Percentiles rank a stretch among this genome's conserved stretches.
Evolutionary conservation across 2,329 filamentous ascomycete species (phyloP).

Genomic region (Penicillium olsonii): DNA sequence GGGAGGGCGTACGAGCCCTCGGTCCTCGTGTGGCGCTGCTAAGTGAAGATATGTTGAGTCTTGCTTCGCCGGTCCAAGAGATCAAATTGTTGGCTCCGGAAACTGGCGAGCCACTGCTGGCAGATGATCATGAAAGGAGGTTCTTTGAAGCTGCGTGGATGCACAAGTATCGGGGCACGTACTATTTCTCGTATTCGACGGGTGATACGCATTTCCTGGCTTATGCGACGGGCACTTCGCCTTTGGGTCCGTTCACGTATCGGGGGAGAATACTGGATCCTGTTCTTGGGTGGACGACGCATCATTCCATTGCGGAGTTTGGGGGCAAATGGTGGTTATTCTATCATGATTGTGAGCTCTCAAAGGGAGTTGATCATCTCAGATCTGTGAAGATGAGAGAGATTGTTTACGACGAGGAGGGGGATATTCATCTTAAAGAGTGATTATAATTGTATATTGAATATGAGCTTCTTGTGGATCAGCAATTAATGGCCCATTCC

Average conservation of each 20-base stretch:
- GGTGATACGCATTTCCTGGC: slow-evolving; percentile 75
- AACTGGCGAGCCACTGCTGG: slow-evolving; percentile 59
- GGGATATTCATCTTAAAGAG: slow-evolving; percentile 54
- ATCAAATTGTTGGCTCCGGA: slow-evolving; percentile 64
- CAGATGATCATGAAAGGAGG: slow-evolving; percentile 70
- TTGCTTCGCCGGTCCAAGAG: slow-evolving; percentile 59
- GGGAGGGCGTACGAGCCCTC: slow-evolving; percentile 59
- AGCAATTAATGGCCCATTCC: slow-evolving; percentile 30
- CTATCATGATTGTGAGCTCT: slow-evolving; percentile 72
- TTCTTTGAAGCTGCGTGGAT: slow-evolving; percentile 84
- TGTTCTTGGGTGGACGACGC: slow-evolving; percentile 78
- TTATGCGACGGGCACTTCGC: slow-evolving; percentile 66
- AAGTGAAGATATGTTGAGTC: slow-evolving; percentile 64
- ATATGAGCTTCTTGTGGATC: not conserved
- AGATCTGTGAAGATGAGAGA: slow-evolving; percentile 73
- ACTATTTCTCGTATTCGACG: slow-evolving; percentile 78
- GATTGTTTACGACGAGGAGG: slow-evolving; percentile 69
- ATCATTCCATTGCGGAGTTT: slow-evolving; percentile 77
- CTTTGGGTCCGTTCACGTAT: slow-evolving; percentile 73
- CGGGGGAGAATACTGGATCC: slow-evolving; percentile 71
- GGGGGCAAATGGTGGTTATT: slow-evolving; percentile 72
- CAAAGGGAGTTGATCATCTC: slow-evolving; percentile 69
- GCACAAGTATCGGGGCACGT: slow-evolving; percentile 69
- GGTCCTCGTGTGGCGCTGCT: slow-evolving; percentile 68
- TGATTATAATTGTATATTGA: not conserved